Base-by-base conservation (phyloP, 1,284 basidiomycete genomes). In the Ganoderma boninense region DNA sequence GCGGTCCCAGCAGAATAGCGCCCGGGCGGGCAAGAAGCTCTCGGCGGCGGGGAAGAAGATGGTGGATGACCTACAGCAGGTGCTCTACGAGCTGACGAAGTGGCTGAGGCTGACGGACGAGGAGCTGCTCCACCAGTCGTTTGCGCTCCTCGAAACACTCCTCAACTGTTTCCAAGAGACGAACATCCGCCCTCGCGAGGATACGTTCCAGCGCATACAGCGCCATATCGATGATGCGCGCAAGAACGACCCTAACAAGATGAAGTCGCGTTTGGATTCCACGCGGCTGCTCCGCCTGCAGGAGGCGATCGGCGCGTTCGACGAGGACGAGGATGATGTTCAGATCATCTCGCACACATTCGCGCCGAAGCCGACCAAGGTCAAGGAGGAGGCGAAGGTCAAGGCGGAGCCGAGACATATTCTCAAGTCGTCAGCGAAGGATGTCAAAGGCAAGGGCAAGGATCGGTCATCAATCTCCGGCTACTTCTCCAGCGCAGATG, bases 21-120 rank as follows among this genome's bases (percentile, higher is more conserved):
- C 46, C 29, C 70, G 54, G 59, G 38, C 70, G 52, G 72, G 77
- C 7, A 85, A 76, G 69, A 82, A 79, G 71, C 73, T 84, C 64
- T 89, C 89, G 26, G 79, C 80, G 4, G 83, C 89, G 8, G 92
- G 91, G 35, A 89, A 87, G 79, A 86, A 87, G 78, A 94, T 98
- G 90, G 87, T 97, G 35, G 87, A 86, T 44, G 89, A 92, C 72
- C 85, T 98, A 67, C 92, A 96, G 78, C 87, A 86, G 42, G 92
- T 97, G 67, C 84, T 98, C 54, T 85, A 87, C 2, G 93, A 96
- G 77, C 85, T 97, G 66, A 86, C 92, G 13, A 86, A 89, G 65
- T 98, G 97, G 97, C 83, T 98, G 66, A 90, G 97, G 29, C 84
- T 98, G 54, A 98, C 96, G 26, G 95, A 98, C 77, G 88, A 92